Evolutionary conservation across 192 early-diverging fungal genomes (phyloP).

Genomic region (Borealophlyctis nickersoniae): DNA sequence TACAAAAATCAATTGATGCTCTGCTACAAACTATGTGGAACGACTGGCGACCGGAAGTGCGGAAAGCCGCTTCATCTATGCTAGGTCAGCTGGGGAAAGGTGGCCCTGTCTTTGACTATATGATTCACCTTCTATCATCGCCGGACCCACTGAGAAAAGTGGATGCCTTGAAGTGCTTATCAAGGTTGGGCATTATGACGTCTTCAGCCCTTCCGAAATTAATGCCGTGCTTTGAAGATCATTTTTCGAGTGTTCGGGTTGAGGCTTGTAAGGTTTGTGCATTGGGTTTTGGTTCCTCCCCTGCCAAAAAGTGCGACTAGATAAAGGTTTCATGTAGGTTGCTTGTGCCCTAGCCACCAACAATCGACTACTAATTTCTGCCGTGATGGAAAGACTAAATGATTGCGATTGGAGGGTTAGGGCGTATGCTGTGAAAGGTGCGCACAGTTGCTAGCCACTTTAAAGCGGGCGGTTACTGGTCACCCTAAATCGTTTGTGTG

Average conservation of each 20-base stretch:
- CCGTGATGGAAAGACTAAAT: conserved; percentile 35
- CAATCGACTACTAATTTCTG: conserved; percentile 33
- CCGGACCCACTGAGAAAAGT: conserved; percentile 40
- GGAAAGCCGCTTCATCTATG: conserved; percentile 30
- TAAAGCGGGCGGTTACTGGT: not conserved
- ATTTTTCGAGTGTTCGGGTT: conserved; percentile 40
- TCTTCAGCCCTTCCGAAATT: conserved; percentile 22
- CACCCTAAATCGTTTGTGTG: not conserved
- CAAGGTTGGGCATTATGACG: conserved; percentile 31
- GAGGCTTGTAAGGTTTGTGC: conserved; percentile 50
- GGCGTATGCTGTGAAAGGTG: conserved; percentile 50
- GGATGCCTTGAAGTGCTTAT: conserved; percentile 41
- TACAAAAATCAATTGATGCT: conserved; percentile 28
- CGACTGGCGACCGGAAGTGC: conserved; percentile 45
- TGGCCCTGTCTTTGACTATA: conserved; percentile 36
- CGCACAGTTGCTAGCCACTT: no score
- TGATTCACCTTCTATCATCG: conserved; percentile 33
- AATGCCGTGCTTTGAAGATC: conserved; percentile 39
- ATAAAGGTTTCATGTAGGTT: conserved; percentile 19
- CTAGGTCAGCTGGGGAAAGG: conserved; percentile 40
- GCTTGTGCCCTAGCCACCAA: conserved; percentile 36
- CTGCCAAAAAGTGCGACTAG: not conserved
- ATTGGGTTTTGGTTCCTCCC: not conserved
- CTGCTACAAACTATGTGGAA: conserved; percentile 50
- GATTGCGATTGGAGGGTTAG: conserved; percentile 44